A percentile compares a stretch with the other conserved stretches of the same genome.
Conservation (phyloP, 2,329 filamentous ascomycete species). For the Westerdykella sp. region DNA sequence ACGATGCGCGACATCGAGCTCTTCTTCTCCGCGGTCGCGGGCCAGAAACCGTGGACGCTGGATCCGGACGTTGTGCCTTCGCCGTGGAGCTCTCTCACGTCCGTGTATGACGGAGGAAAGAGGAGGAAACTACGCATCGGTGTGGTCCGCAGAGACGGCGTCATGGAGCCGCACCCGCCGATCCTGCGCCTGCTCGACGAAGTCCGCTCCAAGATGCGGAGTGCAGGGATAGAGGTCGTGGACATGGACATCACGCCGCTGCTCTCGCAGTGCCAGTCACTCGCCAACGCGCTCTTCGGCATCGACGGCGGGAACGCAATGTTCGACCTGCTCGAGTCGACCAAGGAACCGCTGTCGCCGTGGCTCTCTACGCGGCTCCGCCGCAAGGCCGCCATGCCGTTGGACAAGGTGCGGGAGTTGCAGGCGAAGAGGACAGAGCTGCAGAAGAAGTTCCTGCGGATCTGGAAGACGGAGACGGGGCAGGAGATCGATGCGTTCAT, state of each 20-base stretch:
- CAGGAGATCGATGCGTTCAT: conserved; percentile 55
- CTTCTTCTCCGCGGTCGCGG: conserved; percentile 50
- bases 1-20: conserved; percentile 48
- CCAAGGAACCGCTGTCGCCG: conserved; percentile 52
- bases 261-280: conserved; percentile 50
- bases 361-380: conserved; percentile 52
- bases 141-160: conserved; percentile 46
- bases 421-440: conserved; percentile 49
- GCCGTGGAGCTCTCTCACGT: conserved; percentile 30
- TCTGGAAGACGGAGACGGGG: conserved; percentile 47
- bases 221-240: conserved; percentile 49
- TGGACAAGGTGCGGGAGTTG: conserved; percentile 47
- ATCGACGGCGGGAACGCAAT: conserved; percentile 52
- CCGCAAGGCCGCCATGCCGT: conserved; percentile 42
- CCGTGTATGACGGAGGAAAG: conserved; percentile 8
- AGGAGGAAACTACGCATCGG: conserved; percentile 40
- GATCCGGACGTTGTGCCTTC: conserved; percentile 41
- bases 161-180: conserved; percentile 49
- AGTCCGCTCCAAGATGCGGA: conserved; percentile 31
- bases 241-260: conserved; percentile 50
- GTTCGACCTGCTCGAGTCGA: conserved; percentile 52
- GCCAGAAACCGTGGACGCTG: conserved; percentile 47
- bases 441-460: conserved; percentile 50
- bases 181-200: conserved; percentile 44
- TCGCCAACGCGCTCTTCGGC: conserved; percentile 54